Percentiles rank a stretch among this genome's conserved stretches.
Conservation (phyloP, 2,329 filamentous ascomycete genomes). For the Aureobasidium subglaciale region DNA sequence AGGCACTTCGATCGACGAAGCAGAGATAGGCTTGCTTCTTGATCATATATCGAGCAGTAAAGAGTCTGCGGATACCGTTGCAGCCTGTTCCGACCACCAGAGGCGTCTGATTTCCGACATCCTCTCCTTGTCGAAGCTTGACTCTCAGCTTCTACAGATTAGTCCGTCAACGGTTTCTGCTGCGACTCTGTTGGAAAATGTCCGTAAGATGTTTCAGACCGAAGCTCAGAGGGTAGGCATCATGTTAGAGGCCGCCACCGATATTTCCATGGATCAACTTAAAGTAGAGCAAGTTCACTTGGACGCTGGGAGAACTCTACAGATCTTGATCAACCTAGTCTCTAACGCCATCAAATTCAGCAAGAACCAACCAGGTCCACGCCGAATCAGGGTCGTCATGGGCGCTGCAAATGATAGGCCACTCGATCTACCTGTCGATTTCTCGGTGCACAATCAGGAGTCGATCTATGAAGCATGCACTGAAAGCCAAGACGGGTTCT, state of each 20-base stretch:
- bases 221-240: slow-evolving; percentile 31
- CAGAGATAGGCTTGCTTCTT: neutral
- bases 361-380: slow-evolving; percentile 29
- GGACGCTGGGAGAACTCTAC: slow-evolving; percentile 26
- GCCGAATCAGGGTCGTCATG: slow-evolving; percentile 33
- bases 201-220: slow-evolving; percentile 32
- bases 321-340: slow-evolving; percentile 28
- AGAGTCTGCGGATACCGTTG: slow-evolving; percentile 24
- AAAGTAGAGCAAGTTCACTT: slow-evolving; percentile 23
- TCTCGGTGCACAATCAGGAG: slow-evolving; percentile 21
- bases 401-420: slow-evolving; percentile 31
- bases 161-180: slow-evolving; percentile 33
- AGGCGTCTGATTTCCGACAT: slow-evolving; percentile 42
- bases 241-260: slow-evolving; percentile 25
- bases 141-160: slow-evolving; percentile 29
- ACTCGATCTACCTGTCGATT: slow-evolving; percentile 25
- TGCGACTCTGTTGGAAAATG: slow-evolving; percentile 29
- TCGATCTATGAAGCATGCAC: slow-evolving; percentile 28
- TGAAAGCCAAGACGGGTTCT: slow-evolving; percentile 30
- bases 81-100: slow-evolving; percentile 25
- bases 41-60: slow-evolving; percentile 9
- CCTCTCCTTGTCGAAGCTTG: slow-evolving; percentile 35
- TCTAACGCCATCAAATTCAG: slow-evolving; percentile 37
- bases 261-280: slow-evolving; percentile 30
- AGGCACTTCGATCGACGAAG: neutral